Base-by-base conservation (phyloP, 805 yeast genomes). In the Candida montana region DNA sequence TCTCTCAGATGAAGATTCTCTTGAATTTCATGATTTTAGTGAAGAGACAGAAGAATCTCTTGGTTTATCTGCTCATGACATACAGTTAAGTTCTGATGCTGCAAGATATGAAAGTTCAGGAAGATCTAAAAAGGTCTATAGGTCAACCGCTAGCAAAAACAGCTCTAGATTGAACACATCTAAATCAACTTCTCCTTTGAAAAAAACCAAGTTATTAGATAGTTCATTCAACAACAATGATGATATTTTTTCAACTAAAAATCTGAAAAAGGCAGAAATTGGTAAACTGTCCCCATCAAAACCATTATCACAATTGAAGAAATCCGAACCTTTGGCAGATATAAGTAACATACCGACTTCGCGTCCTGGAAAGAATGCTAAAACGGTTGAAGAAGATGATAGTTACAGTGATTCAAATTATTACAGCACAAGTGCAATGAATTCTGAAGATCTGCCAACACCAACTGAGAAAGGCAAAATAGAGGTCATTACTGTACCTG, bases 201-300 rank as follows among this genome's bases (percentile, higher is more conserved):
- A 42, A 18, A 52, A 46, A 37, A 45, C 45, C 11, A 50, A 47
- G 32, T 46, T 56, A 5, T 31, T 56, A 30, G 59, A 56, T 28
- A 50, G 54, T 23, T 56, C 60, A 1, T 48, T 21, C 9, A 21
- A 45, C 34, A 46, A 49, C 27, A 42, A 38, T 9, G 44, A 50
- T 11, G 58, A 47, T 20, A 7, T 53, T 27, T 54, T 56, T 20
- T 38, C 54, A 1, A 15, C 39, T 1, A 48, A 48, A 24, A 48
- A 46, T 9, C 13, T 46, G 21, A 23, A 41, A 8, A 41, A 41
- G 7, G 29, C 43, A 2, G 40, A 45, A 10, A 18, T 52, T 9
- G 18, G 24, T 4, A 8, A 2, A 4, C 23, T 35, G 2, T n/a
- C 42, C 5, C 27, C 28, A 8, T 9, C 21, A 7, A 37, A 35